Base-by-base conservation (phyloP, 2,329 filamentous ascomycete species). In the Xylaria sp. region DNA sequence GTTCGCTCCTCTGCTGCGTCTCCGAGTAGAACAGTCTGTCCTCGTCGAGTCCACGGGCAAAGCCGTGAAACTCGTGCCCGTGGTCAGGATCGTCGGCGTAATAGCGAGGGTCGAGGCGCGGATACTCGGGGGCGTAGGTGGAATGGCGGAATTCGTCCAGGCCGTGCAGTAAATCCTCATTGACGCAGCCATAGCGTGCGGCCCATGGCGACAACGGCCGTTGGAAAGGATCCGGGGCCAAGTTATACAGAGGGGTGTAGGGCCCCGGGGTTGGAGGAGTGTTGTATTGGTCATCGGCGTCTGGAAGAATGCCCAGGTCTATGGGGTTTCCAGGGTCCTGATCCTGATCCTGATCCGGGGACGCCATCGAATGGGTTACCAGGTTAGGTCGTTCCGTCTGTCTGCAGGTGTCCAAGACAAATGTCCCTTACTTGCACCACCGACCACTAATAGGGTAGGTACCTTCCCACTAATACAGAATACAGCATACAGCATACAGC, bases 81-180 rank as follows among this genome's bases (percentile, higher is more conserved):
- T 1, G 30, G 41, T n/a, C 9, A n/a, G 61, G 52, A 10, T 55
- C 23, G 28, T 62, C 52, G 41, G n/a, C 61, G 15, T 46, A 41
- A 41, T 57, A 48, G 23, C 25, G 53, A 20, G 61, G 28, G 18
- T 63, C 28, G 2, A 63, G 15, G 18, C 61, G 50, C 30, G 52
- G 61, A 20, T 57, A 50, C 28, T 63, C 61, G 30, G 61, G 50
- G 1, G 61, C 61, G 9, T 28, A 15, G 34, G n/a, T 60, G n/a
- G 48, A 59, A 57, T 59, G 43, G 20, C 10, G 32, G 46, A 55
- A 30, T 7, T 15, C 4, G 3, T 41, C 46, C 23, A 18, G 15
- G 59, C 5, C 3, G 34, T 30, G 32, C 7, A 32, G 46, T 12
- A 2, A 23, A 18, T 25, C 12, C 1, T 25, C 50, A 7, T 1